Conservation (phyloP, 2,329 filamentous ascomycete species). For the Teratosphaeria destructans region DNA sequence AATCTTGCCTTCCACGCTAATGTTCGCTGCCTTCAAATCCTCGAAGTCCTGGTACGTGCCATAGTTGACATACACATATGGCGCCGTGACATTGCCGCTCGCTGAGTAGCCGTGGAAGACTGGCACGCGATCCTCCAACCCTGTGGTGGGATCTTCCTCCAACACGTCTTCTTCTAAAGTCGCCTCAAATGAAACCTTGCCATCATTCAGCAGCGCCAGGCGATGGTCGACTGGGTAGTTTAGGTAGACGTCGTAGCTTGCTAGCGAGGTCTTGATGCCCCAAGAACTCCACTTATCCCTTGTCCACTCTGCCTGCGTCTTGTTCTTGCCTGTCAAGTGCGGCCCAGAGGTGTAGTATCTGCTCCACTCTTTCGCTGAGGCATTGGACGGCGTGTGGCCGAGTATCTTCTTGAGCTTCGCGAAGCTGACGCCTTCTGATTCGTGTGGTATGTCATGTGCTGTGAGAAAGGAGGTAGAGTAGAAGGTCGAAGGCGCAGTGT, state of each 20-base stretch:
- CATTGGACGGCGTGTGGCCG: slow-evolving; percentile 42
- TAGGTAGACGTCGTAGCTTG: slow-evolving; percentile 42
- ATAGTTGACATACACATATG: slow-evolving; percentile 84
- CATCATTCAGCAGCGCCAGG: slow-evolving; percentile 33
- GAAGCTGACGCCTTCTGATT: slow-evolving; percentile 39
- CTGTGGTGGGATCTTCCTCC: slow-evolving; percentile 69
- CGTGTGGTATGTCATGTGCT: slow-evolving; percentile 15
- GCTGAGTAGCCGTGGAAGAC: slow-evolving; percentile 95
- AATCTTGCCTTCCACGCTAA: slow-evolving; percentile 74
- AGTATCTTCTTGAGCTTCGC: slow-evolving; percentile 47
- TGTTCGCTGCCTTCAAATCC: slow-evolving; percentile 63
- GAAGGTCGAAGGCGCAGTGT: slow-evolving; percentile 7
- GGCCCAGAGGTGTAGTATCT: slow-evolving; percentile 41
- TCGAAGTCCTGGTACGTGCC: slow-evolving; percentile 80
- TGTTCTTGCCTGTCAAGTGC: slow-evolving; percentile 42
- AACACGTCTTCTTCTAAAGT: slow-evolving; percentile 75
- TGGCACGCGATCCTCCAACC: slow-evolving; percentile 61
- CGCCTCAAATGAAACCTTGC: slow-evolving; percentile 38
- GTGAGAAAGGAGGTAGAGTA: neutral
- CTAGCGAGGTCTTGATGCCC: slow-evolving; percentile 36
- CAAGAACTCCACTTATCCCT: slow-evolving; percentile 40
- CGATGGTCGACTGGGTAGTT: slow-evolving; percentile 41
- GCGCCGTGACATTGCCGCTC: slow-evolving; percentile 78
- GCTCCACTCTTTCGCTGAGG: slow-evolving; percentile 41
- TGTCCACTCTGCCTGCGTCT: slow-evolving; percentile 43